phyloP scores from a whole-genome alignment of 2,329 filamentous ascomycete species.

The Orbilia javanica region DNA sequence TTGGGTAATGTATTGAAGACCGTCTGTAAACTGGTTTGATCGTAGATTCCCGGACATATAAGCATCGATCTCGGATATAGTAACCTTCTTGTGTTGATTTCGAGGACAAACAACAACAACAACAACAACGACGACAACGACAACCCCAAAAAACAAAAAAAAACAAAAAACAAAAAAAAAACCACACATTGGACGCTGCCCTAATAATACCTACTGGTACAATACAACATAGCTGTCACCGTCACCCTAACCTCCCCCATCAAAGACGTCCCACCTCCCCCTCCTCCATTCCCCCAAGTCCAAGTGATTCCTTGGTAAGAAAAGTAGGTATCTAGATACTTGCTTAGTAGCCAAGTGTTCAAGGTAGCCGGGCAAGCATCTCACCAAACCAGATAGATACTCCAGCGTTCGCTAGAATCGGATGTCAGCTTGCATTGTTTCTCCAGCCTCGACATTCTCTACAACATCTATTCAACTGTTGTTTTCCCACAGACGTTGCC shows the following conservation, averaged over 20 bases:
- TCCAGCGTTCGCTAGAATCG: not conserved
- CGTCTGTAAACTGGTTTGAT: no score
- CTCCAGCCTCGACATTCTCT: not conserved
- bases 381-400: not conserved
- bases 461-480: not conserved
- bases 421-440: conserved; percentile 12
- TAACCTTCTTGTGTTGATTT: not conserved
- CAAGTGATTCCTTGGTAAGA: not conserved
- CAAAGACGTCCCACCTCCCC: not conserved
- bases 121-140: not conserved
- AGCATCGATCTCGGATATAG: no score
- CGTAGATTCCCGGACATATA: no score
- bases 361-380: not conserved
- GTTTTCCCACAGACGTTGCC: not conserved
- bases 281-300: not conserved
- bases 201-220: not conserved
- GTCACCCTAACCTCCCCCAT: not conserved
- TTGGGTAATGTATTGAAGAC: not conserved
- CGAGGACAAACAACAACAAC: no score
- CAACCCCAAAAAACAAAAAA: not conserved
- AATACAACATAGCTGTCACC: conserved; percentile 3
- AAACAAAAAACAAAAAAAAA: not conserved
- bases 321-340: not conserved
- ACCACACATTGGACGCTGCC: not conserved
- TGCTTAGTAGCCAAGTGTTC: not conserved